Evolutionary conservation across 352 stramenopile species (phyloP).

Genomic region (Pythium aphanidermatum): DNA sequence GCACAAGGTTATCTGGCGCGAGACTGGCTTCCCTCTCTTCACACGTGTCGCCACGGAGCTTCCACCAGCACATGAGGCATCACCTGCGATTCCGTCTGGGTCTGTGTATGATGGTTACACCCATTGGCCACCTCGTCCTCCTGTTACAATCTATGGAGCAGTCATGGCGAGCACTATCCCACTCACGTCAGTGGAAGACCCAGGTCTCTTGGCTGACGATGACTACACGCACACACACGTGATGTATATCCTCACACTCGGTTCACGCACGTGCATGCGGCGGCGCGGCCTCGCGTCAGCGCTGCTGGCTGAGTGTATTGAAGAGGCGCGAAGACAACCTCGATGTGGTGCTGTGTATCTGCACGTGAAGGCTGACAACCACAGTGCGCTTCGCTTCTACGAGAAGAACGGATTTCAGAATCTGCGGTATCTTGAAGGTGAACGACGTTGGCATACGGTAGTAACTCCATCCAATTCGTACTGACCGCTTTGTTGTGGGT

Average conservation of each 20-base stretch:
- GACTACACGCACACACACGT: constrained; percentile 70
- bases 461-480: too few relatives aligned
- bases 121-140: constrained; percentile 10
- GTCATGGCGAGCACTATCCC: constrained; percentile 87
- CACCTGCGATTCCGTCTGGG: too few relatives aligned
- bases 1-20: constrained; percentile 81
- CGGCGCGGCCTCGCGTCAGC: constrained; percentile 87
- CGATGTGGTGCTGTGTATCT: constrained; percentile 92
- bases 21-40: constrained; percentile 86
- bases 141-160: constrained; percentile 83
- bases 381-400: constrained; percentile 93
- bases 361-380: constrained; percentile 96
- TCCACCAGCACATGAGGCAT: too few relatives aligned
- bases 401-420: constrained; percentile 94
- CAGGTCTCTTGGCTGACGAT: constrained; percentile 41
- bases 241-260: constrained; percentile 97
- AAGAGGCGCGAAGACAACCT: constrained; percentile 66
- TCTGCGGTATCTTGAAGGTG: constrained; percentile 90
- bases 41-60: constrained; percentile 77
- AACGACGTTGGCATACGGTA: too few relatives aligned
- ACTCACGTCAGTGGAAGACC: constrained; percentile 64
- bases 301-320: constrained; percentile 87
- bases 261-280: constrained; percentile 78
- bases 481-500: constrained; percentile 11
- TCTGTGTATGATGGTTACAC: constrained; percentile 10